phyloP scores from a whole-genome alignment of 1,284 basidiomycete genomes.

The Moesziomyces parantarcticus region DNA sequence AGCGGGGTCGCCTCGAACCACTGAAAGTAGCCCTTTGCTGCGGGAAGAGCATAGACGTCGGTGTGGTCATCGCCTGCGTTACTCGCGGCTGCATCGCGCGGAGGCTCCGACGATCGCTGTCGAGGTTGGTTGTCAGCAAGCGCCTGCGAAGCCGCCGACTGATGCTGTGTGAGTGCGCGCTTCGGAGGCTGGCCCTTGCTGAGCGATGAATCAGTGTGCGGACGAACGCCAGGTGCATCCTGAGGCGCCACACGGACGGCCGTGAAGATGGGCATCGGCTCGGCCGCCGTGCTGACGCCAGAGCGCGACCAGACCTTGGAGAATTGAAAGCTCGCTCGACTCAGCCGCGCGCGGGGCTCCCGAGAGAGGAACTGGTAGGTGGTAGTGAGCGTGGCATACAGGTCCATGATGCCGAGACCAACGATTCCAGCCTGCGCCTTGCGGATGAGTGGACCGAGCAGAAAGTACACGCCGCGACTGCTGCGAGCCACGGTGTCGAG shows the following conservation, averaged over 20 bases:
- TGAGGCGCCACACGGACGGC: slow-evolving; percentile 52
- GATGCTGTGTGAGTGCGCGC: slow-evolving; percentile 44
- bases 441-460: slow-evolving; percentile 59
- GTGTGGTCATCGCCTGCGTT: slow-evolving; percentile 7
- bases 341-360: slow-evolving; percentile 50
- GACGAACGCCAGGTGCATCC: slow-evolving; percentile 37
- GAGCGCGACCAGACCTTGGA: slow-evolving; percentile 58
- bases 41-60: slow-evolving; percentile 18
- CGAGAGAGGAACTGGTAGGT: slow-evolving; percentile 58
- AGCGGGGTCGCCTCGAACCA: slow-evolving; percentile 68
- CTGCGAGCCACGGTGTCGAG: slow-evolving; percentile 60
- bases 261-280: slow-evolving; percentile 62
- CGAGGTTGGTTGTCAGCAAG: slow-evolving; percentile 1
- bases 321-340: slow-evolving; percentile 60
- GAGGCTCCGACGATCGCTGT: not conserved
- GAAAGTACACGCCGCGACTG: slow-evolving; percentile 59
- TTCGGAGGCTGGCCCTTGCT: slow-evolving; percentile 46
- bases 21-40: slow-evolving; percentile 53
- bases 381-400: slow-evolving; percentile 62
- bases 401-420: slow-evolving; percentile 64
- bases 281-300: slow-evolving; percentile 30
- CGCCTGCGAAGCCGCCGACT: slow-evolving; percentile 30
- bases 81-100: not conserved
- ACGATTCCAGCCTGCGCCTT: slow-evolving; percentile 58
- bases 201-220: slow-evolving; percentile 40